phyloP scores from a whole-genome alignment of 1,139 yeast species.

The Debaryomyces sp. region DNA sequence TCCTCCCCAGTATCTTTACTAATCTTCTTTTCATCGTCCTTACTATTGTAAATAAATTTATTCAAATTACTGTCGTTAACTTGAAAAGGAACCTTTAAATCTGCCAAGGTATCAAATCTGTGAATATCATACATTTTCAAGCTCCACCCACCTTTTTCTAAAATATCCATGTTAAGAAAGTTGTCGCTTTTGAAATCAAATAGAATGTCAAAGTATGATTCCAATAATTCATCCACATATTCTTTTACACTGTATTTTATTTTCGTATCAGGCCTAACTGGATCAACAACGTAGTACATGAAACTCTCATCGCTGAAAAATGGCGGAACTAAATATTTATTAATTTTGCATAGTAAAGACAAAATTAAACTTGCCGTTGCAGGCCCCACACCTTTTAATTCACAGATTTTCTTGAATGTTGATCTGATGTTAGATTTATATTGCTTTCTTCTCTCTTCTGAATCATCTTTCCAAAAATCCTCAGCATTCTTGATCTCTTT shows the following conservation, averaged over 20 bases:
- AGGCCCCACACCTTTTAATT: slow-evolving; percentile 52
- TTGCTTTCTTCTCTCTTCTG: slow-evolving; percentile 7
- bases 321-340: slow-evolving; percentile 37
- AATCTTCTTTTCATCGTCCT: slow-evolving; percentile 7
- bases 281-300: slow-evolving; percentile 35
- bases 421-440: slow-evolving; percentile 24
- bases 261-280: slow-evolving; percentile 30
- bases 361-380: slow-evolving; percentile 51
- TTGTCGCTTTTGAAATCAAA: slow-evolving; percentile 6
- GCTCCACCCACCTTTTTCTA: slow-evolving; percentile 46
- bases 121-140: slow-evolving; percentile 32
- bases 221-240: slow-evolving; percentile 38
- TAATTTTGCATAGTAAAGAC: slow-evolving; percentile 31
- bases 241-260: slow-evolving; percentile 48
- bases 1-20: slow-evolving; percentile 8
- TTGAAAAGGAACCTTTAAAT: slow-evolving; percentile 25
- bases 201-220: slow-evolving; percentile 24
- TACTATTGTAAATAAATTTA: slow-evolving; percentile 9
- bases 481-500: slow-evolving; percentile 8
- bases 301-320: slow-evolving; percentile 54
- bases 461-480: slow-evolving; percentile 14
- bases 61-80: slow-evolving; percentile 15
- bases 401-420: slow-evolving; percentile 33
- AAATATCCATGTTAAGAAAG: slow-evolving; percentile 17
- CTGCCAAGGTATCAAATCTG: slow-evolving; percentile 26